These are phyloP conservation scores for Canavalia gladiata DNA, from an alignment of 306 rosid genomes.

Conservation along the genomic window DNA sequence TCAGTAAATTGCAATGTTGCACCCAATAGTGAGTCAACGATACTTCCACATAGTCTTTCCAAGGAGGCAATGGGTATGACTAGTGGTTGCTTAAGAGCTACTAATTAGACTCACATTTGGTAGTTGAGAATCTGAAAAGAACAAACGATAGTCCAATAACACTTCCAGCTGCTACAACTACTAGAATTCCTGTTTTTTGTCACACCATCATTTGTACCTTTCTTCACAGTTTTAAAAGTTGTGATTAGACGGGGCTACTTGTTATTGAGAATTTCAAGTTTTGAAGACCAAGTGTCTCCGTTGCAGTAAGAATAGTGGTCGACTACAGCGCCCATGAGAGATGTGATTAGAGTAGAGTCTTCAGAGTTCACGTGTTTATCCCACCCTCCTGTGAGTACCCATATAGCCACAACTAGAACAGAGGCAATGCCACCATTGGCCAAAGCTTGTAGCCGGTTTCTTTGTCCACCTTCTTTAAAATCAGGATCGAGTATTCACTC, in stretches of 20 bases:
- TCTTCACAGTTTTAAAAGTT: conserved; percentile 87
- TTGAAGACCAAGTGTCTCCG: conserved; percentile 99
- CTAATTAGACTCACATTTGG: conserved; percentile 58
- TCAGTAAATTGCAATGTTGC: conserved; percentile 94
- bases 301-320: conserved; percentile 95
- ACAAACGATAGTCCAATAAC: conserved; percentile 74
- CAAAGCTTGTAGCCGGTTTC: conserved; percentile 93
- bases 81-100: conserved; percentile 73
- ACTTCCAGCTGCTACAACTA: conserved; percentile 83
- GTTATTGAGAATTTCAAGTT: conserved; percentile 85
- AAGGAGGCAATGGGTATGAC: conserved; percentile 76
- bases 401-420: conserved; percentile 65
- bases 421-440: conserved; percentile 81
- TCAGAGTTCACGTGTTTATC: conserved; percentile 76
- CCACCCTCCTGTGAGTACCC: conserved; percentile 67
- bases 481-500: conserved; percentile 82
- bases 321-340: conserved; percentile 82
- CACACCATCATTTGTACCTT: conserved; percentile 94
- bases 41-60: conserved; percentile 81
- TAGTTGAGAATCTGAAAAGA: conserved; percentile 64
- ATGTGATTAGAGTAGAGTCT: conserved; percentile 70
- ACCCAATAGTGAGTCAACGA: conserved; percentile 91
- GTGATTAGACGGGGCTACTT: conserved; percentile 85
- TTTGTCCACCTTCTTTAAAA: conserved; percentile 89
- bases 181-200: conserved; percentile 82